These are phyloP conservation scores for Cladosporium sp. DNA, from an alignment of 2,329 filamentous ascomycete genomes.

Conservation along the genomic window DNA sequence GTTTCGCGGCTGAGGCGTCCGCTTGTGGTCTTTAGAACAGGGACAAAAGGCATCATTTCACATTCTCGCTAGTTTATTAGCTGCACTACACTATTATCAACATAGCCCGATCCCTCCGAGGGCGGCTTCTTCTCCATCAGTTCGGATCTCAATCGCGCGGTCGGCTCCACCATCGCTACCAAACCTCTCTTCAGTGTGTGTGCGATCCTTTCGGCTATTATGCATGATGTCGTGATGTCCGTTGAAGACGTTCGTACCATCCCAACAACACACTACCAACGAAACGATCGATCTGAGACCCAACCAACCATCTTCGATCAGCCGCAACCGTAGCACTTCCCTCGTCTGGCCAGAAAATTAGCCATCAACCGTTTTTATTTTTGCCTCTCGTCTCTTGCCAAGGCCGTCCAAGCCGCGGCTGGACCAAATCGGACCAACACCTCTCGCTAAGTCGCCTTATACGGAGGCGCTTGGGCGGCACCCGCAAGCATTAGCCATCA, in stretches of 20 bases:
- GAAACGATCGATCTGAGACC: not conserved
- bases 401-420: not conserved
- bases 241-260: slow-evolving; percentile 3
- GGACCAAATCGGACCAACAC: not conserved
- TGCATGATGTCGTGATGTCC: not conserved
- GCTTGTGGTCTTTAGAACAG: not conserved
- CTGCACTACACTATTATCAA: not conserved
- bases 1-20: not conserved
- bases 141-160: not conserved
- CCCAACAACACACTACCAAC: not conserved
- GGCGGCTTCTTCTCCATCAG: not conserved
- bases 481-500: not conserved
- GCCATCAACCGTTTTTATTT: not conserved
- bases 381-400: not conserved
- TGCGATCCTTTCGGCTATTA: not conserved
- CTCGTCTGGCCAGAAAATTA: not conserved
- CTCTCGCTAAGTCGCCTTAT: not conserved
- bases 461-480: not conserved
- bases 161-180: slow-evolving; percentile 1
- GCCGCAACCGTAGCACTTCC: not conserved
- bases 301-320: not conserved
- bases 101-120: not conserved
- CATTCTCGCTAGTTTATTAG: not conserved
- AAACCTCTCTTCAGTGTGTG: not conserved
- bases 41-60: not conserved